These are phyloP conservation scores for Candida caryicola DNA, from an alignment of 805 yeast species.

Conservation along the genomic window DNA sequence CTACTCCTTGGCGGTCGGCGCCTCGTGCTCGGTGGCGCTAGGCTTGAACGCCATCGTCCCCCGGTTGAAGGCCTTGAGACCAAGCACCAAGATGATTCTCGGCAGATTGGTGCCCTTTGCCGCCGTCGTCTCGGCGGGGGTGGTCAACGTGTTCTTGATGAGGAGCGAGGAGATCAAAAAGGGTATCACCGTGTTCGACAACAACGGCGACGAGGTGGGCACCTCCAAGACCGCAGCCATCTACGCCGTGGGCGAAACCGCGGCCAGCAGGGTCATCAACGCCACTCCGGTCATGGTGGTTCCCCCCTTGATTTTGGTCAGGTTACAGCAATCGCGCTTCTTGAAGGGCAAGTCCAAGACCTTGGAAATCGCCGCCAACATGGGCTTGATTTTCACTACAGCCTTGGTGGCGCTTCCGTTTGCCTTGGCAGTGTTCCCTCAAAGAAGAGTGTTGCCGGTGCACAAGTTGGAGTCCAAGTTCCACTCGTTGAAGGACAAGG, in stretches of 20 bases:
- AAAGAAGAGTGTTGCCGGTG: constrained; percentile 63
- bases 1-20: constrained; percentile 85
- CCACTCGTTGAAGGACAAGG: constrained; percentile 54
- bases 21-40: constrained; percentile 92
- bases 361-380: constrained; percentile 66
- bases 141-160: constrained; percentile 95
- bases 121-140: constrained; percentile 96
- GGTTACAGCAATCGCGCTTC: constrained; percentile 62
- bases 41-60: constrained; percentile 94
- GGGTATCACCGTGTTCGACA: constrained; percentile 72
- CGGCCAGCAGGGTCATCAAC: constrained; percentile 88
- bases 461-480: constrained; percentile 63
- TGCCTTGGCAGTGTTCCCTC: constrained; percentile 95
- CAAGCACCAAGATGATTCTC: constrained; percentile 65
- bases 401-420: constrained; percentile 88
- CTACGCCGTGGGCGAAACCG: constrained; percentile 96
- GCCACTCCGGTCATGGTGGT: constrained; percentile 98
- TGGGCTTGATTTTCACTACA: constrained; percentile 82
- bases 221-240: constrained; percentile 82
- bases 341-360: constrained; percentile 66
- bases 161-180: constrained; percentile 89
- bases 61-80: constrained; percentile 63
- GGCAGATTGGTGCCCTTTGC: constrained; percentile 96
- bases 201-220: constrained; percentile 59
- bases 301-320: constrained; percentile 83